Base-by-base conservation (phyloP, 768 basidiomycete species). In the Boletus rufocinnamomeus region DNA sequence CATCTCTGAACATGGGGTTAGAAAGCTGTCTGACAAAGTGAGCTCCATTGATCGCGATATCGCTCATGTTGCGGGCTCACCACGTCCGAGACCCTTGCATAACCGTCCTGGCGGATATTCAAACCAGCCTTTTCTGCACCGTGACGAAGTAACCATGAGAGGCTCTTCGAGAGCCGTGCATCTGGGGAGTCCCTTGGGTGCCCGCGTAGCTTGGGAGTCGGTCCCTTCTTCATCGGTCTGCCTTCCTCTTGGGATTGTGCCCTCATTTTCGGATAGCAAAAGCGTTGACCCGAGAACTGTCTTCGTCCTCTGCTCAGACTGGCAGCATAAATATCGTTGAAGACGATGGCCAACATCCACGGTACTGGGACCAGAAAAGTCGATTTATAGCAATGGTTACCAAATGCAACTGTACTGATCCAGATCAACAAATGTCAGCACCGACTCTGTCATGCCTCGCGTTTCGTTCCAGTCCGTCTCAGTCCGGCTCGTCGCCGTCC, bases 111-210 rank as follows among this genome's bases (percentile, higher is more conserved):
- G 9, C 95, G 84, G 77, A 98, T 88, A 5, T 76, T 66, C 6
- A 98, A 69, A 1, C 87, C 84, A 60, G 95, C 87, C 38, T 83
- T 84, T 62, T 84, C 78, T 21, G 95, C 93, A 0, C 89, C 93
- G 71, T 98, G 96, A 4, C 95, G 83, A n/a, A 98, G 82, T 27
- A 98, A 77, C 82, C 89, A 98, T 0, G 94, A 89, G 10, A 98
- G 75, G 0, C 91, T 91, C 73, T 97, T 98, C 16, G 91, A 93
- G 16, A 91, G 65, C 13, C 85, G 81, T 7, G 89, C 82, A 50
- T 89, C 85, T 0, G 83, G 84, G 4, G 84, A 76, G 64, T 95
- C 92, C 49, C 72, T 78, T 0, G 82, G 80, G 21, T 79, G 73
- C 17, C 89, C 89, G 50, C 85, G 80, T 38, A 82, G 76, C 67